Base-by-base conservation (phyloP, 2,329 filamentous ascomycete genomes). In the Macroventuria anomochaeta region DNA sequence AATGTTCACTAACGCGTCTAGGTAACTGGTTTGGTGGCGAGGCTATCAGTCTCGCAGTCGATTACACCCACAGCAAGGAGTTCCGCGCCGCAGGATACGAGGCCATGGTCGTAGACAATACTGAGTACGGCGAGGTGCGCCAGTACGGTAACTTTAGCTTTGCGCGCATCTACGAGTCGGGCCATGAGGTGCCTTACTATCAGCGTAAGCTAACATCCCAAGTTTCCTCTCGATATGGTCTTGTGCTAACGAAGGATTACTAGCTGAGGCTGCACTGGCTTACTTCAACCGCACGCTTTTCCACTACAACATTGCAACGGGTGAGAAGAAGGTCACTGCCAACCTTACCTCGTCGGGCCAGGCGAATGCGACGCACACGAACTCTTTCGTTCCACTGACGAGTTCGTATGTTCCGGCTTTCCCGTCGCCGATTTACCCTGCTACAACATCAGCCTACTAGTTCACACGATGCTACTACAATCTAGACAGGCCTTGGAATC, bases 61-160 rank as follows among this genome's bases (percentile, higher is more conserved):
- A 71, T 28, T 87, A 87, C 63, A 73, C 78, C 0, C 67, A 76
- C 7, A 73, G 76, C 34, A 65, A 72, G 5, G 63, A 71, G 2
- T 95, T 93, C 70, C 76, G 80, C 2, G 74, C 77, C 0, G 86
- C 90, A 0, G 90, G 89, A 0, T 95, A 93, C 72, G 51, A 85
- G 88, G 31, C 89, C 89, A 64, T 82, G 81, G 78, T 83, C 10
- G 87, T 88, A 70, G 84, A 85, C 67, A 89, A 84, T 44, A 32
- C 77, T 18, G 74, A 80, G 37, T 79, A 79, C 18, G 91, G 90
- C 21, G 83, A 84, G 51, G 89, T 90, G 0, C 82, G 90, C 8
- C 89, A 95, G 72, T 90, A 85, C 62, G 90, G 88, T 5, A 92
- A 92, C 53, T 76, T 83, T 41, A 79, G 75, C 39, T 83, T 83